Evolutionary conservation across 2,329 filamentous ascomycete genomes (phyloP).

Genomic region (Trichoderma sp.): DNA sequence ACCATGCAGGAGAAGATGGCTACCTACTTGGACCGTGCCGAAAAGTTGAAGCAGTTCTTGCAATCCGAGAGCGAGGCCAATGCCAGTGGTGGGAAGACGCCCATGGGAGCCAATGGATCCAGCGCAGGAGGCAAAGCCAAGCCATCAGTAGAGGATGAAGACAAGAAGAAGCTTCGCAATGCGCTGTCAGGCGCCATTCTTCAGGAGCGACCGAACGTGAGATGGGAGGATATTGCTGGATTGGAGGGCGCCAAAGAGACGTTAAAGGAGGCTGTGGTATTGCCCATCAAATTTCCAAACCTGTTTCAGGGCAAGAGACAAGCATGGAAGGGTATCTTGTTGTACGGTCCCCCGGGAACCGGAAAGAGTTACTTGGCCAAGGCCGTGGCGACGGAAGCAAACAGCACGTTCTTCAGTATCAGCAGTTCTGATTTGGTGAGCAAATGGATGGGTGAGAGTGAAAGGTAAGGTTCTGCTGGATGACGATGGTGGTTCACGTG

Average conservation of each 20-base stretch:
- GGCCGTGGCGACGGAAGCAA: constrained; percentile 95
- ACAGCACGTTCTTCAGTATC: constrained; percentile 98
- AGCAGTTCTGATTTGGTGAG: constrained; percentile 95
- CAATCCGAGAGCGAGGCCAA: constrained; percentile 72
- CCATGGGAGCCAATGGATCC: constrained; percentile 68
- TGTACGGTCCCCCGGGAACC: constrained; percentile 94
- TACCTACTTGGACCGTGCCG: constrained; percentile 97
- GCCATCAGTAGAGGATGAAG: constrained; percentile 75
- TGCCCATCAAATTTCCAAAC: constrained; percentile 98
- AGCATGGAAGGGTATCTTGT: constrained; percentile 95
- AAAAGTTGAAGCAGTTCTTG: constrained; percentile 93
- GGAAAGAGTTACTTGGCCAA: constrained; percentile 98
- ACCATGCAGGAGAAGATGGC: constrained; percentile 94
- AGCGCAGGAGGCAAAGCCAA: constrained; percentile 60
- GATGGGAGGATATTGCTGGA: constrained; percentile 97
- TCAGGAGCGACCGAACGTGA: constrained; percentile 91
- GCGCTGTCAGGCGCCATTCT: constrained; percentile 89
- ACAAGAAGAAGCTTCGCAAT: constrained; percentile 90
- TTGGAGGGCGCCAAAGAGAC: constrained; percentile 93
- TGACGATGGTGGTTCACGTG: neutral
- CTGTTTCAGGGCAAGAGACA: constrained; percentile 94
- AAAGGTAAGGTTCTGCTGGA: constrained; percentile 59
- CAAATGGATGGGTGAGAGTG: constrained; percentile 99
- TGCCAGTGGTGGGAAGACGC: constrained; percentile 57
- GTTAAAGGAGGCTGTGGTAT: constrained; percentile 92